Evolutionary conservation across 305 asterid species (phyloP).

Genomic region (Fraxinus ornus): DNA sequence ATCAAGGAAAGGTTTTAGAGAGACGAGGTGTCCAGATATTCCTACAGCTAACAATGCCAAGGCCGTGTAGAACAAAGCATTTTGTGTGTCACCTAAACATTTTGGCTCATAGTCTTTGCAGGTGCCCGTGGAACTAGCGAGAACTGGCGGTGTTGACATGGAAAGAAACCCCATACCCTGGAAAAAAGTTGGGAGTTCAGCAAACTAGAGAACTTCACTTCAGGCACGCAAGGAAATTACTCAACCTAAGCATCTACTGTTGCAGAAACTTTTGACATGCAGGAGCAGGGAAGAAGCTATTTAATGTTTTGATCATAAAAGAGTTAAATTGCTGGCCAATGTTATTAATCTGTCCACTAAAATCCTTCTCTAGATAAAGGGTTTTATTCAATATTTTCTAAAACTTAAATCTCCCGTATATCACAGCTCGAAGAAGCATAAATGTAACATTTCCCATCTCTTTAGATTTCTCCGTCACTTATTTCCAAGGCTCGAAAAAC

Average conservation of each 20-base stretch:
- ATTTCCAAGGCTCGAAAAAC: too few species aligned
- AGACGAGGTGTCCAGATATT: constrained; percentile 35
- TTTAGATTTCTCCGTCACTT: too few species aligned
- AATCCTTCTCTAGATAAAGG: neutral
- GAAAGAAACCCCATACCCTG: constrained; percentile 44
- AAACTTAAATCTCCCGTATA: too few species aligned
- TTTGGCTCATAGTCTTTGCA: constrained; percentile 29
- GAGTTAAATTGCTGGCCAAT: neutral
- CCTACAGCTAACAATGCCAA: constrained; percentile 35
- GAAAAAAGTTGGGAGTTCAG: neutral
- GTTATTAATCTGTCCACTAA: neutral
- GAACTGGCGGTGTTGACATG: constrained; percentile 44
- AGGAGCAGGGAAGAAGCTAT: neutral
- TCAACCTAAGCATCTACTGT: neutral
- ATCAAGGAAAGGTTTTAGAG: constrained; percentile 21
- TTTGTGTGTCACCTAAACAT: constrained; percentile 39
- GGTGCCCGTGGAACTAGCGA: constrained; percentile 22
- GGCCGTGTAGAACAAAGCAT: constrained; percentile 33
- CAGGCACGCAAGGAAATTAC: neutral
- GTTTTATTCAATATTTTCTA: neutral
- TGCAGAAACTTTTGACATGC: neutral
- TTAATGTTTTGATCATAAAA: neutral
- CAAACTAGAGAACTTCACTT: neutral
- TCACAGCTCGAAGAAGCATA: too few species aligned
- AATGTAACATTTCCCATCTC: too few species aligned